Evolutionary conservation across 164 flowering plant species (phyloP), one percentile per base, ranked within the genome.

Genomic region (Stephania yunnanensis): DNA sequence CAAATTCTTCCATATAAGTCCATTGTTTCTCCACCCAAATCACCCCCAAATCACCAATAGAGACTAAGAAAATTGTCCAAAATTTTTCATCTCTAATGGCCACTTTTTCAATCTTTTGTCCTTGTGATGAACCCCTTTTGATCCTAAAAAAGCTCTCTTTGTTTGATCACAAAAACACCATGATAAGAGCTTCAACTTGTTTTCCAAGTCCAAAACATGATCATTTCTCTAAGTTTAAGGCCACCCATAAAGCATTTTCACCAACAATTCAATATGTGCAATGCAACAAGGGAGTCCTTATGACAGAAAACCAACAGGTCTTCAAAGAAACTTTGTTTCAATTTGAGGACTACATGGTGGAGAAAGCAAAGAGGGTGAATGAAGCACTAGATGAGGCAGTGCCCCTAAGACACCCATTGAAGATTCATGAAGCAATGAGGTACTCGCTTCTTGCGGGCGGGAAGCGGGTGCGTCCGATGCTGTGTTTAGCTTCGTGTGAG

Each of bases 361-460:
- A 9, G 46, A 88, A 82, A 78, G 87, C 84, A 6, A 79, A 75
- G 71, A 55, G 29, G 42, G 86, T 88, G 8, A 82, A 88, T 79
- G 31, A 74, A 12, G 85, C 89, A 1, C 79, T 88, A 31, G 85
- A 84, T 3, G 80, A 81, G 63, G 86, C 88, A 11, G 84, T 89
- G 9, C 87, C 90, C 11, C 70, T 87, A 65, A 81, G 79, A 36
- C 78, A 85, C 42, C 87, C 89, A 9, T 13, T 80, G 0, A 83
- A 69, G 50, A 83, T 86, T 70, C 89, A 84, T 52, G 87, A 84
- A 55, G 78, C 87, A 11, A 84, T 84, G 87, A 69, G 89, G 17
- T 84, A 86, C 75, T 83, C 87, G 0, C 85, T 86, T 20, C 82
- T 84, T 15, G 89, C 86, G 0, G 87, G 90, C 1, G 89, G 92